phyloP scores from a whole-genome alignment of 192 early-diverging fungal species.

The Thoreauomyces humboldtii region DNA sequence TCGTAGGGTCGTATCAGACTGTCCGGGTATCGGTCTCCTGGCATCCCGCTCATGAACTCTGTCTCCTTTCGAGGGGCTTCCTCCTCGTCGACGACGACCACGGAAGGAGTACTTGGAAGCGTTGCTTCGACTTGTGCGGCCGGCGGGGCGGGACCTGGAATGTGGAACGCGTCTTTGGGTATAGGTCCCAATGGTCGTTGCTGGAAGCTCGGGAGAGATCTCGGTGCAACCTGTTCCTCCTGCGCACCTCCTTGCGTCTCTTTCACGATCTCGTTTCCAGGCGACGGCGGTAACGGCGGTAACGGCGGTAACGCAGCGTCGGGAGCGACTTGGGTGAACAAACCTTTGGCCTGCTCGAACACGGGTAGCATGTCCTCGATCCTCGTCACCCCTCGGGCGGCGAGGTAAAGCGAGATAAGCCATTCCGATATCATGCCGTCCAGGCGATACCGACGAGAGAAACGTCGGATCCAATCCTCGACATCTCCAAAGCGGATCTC shows the following conservation, averaged over 20 bases:
- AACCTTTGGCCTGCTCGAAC: not conserved
- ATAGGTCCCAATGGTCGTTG: not conserved
- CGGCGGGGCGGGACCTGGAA: conserved; percentile 3
- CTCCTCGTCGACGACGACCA: not conserved
- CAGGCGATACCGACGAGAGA: conserved; percentile 17
- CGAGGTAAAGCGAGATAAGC: not conserved
- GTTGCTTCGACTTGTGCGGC: too few relatives aligned
- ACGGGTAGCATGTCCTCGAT: not conserved
- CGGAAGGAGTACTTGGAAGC: too few relatives aligned
- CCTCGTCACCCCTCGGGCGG: not conserved
- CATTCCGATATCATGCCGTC: conserved; percentile 21
- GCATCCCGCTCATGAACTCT: not conserved
- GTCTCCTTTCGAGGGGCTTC: not conserved
- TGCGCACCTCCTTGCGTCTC: not conserved
- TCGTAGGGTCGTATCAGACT: too few relatives aligned
- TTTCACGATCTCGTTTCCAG: not conserved
- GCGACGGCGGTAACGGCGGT: not conserved
- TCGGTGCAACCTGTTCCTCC: too few relatives aligned
- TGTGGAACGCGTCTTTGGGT: conserved; percentile 2
- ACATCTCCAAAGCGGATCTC: conserved; percentile 30
- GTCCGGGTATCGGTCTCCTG: too few relatives aligned
- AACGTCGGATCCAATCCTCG: conserved; percentile 32
- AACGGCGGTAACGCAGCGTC: not conserved
- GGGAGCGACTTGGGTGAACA: not conserved
- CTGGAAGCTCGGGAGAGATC: not conserved